These are phyloP conservation scores for Rhizoctonia solani DNA, from an alignment of 1,284 basidiomycete species.

Conservation along the genomic window DNA sequence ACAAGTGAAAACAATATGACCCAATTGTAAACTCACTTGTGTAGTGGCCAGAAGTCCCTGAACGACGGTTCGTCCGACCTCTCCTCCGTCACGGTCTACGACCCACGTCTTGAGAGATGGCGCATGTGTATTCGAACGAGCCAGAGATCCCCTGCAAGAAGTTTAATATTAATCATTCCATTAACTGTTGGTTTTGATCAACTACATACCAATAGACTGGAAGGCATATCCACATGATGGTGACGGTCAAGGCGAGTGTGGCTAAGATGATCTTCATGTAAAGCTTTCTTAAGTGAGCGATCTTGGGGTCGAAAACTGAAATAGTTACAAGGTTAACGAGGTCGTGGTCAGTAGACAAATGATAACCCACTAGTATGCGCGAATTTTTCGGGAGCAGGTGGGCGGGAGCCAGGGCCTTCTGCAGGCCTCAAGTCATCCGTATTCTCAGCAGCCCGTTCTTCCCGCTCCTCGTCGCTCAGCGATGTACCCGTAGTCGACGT, in stretches of 20 bases:
- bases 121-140: constrained; percentile 20
- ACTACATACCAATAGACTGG: background rate
- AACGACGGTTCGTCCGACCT: constrained; percentile 48
- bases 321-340: background rate
- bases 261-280: constrained; percentile 35
- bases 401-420: background rate
- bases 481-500: background rate
- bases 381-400: constrained; percentile 1
- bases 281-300: constrained; percentile 27
- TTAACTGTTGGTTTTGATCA: too few relatives aligned
- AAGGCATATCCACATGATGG: constrained; percentile 34
- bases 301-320: constrained; percentile 32
- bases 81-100: constrained; percentile 52
- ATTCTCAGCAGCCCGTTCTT: background rate
- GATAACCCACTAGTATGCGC: background rate
- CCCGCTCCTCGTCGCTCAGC: background rate
- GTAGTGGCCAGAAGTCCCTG: constrained; percentile 42
- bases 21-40: background rate
- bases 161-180: background rate
- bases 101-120: constrained; percentile 49
- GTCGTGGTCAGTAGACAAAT: background rate
- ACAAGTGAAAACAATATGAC: background rate
- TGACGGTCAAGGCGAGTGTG: constrained; percentile 28
- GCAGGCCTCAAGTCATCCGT: background rate
- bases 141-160: constrained; percentile 32